phyloP scores from a whole-genome alignment of 2,329 filamentous ascomycete species.

The Remersonia thermophila region DNA sequence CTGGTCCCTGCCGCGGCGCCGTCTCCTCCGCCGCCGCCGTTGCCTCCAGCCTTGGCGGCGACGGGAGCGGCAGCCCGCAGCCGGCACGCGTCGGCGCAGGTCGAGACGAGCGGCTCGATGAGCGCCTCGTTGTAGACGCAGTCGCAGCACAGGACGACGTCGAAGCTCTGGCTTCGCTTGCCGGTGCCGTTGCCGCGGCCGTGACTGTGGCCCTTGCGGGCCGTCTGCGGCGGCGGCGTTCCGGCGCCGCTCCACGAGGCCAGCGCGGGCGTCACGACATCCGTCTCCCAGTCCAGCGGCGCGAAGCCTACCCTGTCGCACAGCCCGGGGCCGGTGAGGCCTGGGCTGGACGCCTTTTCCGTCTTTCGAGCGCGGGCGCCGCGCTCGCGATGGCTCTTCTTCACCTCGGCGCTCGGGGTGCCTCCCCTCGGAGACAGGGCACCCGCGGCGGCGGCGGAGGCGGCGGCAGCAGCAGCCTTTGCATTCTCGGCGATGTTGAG shows the following conservation, averaged over 20 bases:
- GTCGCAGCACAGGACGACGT: slow-evolving; percentile 73
- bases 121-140: slow-evolving; percentile 92
- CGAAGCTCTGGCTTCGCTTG: slow-evolving; percentile 36
- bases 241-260: slow-evolving; percentile 26
- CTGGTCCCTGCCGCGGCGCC: slow-evolving; percentile 1
- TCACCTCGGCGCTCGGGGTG: no score
- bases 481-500: slow-evolving; percentile 60
- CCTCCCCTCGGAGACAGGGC: background rate
- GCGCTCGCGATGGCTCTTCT: no score
- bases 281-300: slow-evolving; percentile 73
- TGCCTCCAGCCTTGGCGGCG: no score
- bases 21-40: background rate
- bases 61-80: slow-evolving; percentile 29
- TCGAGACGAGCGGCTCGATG: slow-evolving; percentile 68
- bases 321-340: background rate
- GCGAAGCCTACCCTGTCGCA: slow-evolving; percentile 31
- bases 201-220: slow-evolving; percentile 3
- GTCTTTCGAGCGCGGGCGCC: no score
- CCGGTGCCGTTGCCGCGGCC: no score
- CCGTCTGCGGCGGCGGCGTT: no score
- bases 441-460: slow-evolving; percentile 2
- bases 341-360: no score
- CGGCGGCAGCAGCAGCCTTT: slow-evolving; percentile 1
- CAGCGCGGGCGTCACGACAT: slow-evolving; percentile 36
- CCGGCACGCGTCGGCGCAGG: slow-evolving; percentile 62